These are phyloP conservation scores for Laetiporus sulphureus DNA, from an alignment of 1,284 basidiomycete genomes.

Conservation along the genomic window DNA sequence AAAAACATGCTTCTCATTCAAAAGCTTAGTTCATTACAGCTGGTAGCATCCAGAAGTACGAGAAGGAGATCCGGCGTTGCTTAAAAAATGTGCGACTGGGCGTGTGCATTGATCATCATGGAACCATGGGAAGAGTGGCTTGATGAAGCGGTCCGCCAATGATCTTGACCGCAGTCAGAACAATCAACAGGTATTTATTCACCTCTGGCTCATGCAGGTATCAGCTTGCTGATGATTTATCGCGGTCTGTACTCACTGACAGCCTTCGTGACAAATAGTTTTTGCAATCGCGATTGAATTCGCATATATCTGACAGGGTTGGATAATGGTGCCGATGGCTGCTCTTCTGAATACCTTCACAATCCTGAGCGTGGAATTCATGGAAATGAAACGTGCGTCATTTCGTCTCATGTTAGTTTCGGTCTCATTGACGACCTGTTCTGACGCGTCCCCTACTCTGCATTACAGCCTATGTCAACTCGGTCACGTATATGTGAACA, in stretches of 20 bases:
- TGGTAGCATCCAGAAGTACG: no score
- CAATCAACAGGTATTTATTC: slow-evolving; percentile 15
- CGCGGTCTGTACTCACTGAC: slow-evolving; percentile 21
- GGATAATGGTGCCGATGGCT: slow-evolving; percentile 14
- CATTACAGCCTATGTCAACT: slow-evolving; percentile 28
- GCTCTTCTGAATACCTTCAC: slow-evolving; percentile 19
- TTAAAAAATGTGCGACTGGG: no score
- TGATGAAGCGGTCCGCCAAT: no score
- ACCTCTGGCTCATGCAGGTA: background rate
- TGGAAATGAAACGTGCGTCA: slow-evolving; percentile 22
- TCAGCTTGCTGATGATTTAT: background rate
- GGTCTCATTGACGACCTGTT: background rate
- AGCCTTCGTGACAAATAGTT: slow-evolving; percentile 16
- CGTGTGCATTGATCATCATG: no score
- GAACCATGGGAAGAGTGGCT: no score
- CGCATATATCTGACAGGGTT: background rate
- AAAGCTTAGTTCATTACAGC: no score
- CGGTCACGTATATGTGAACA: slow-evolving; percentile 24
- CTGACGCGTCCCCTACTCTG: no score
- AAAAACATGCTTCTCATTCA: no score
- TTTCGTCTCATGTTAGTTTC: background rate
- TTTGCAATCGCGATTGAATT: slow-evolving; percentile 9
- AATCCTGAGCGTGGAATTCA: slow-evolving; percentile 22
- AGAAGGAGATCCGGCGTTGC: no score
- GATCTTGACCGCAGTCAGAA: no score